Evolutionary conservation across 352 stramenopile genomes (phyloP).

Genomic region (Phytopythium mirpurense): DNA sequence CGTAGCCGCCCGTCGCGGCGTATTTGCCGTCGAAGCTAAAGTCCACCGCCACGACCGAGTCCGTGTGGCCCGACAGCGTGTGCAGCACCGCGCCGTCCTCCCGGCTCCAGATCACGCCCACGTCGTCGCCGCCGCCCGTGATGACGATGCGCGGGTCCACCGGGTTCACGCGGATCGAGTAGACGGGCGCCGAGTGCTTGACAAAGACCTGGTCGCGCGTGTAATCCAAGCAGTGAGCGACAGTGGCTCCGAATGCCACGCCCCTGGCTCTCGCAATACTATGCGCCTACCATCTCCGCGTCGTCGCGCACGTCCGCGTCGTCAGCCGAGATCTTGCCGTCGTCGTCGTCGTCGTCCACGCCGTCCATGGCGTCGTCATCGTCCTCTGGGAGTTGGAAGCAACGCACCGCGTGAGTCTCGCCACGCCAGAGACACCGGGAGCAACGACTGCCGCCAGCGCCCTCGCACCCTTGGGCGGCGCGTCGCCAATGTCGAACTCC

Average conservation of each 20-base stretch:
- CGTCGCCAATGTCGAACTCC: slow-evolving; percentile 83
- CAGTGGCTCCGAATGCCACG: too few species aligned
- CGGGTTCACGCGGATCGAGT: slow-evolving; percentile 79
- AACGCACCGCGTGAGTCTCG: not conserved
- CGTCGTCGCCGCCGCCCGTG: slow-evolving; percentile 79
- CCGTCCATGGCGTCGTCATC: slow-evolving; percentile 62
- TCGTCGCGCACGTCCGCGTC: slow-evolving; percentile 76
- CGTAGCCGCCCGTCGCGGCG: slow-evolving; percentile 81
- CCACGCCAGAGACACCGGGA: not conserved
- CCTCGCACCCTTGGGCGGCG: slow-evolving; percentile 44
- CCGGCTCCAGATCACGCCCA: slow-evolving; percentile 84
- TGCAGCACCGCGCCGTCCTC: slow-evolving; percentile 76
- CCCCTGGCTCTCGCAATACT: too few species aligned
- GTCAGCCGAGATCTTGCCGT: slow-evolving; percentile 55
- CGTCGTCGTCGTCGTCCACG: slow-evolving; percentile 43
- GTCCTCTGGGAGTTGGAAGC: slow-evolving; percentile 27
- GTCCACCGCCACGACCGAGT: slow-evolving; percentile 79
- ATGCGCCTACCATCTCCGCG: slow-evolving; percentile 42
- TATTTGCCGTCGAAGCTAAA: slow-evolving; percentile 89
- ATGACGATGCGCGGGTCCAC: slow-evolving; percentile 77
- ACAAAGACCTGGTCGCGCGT: slow-evolving; percentile 50
- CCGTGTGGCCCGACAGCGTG: slow-evolving; percentile 69
- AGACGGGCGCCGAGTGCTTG: slow-evolving; percentile 73
- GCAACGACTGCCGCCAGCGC: too few species aligned
- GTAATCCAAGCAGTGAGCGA: not conserved